Evolutionary conservation across 495 filamentous ascomycete species (phyloP), one percentile per base, ranked within the genome.

Genomic region (Echria macrotheca): DNA sequence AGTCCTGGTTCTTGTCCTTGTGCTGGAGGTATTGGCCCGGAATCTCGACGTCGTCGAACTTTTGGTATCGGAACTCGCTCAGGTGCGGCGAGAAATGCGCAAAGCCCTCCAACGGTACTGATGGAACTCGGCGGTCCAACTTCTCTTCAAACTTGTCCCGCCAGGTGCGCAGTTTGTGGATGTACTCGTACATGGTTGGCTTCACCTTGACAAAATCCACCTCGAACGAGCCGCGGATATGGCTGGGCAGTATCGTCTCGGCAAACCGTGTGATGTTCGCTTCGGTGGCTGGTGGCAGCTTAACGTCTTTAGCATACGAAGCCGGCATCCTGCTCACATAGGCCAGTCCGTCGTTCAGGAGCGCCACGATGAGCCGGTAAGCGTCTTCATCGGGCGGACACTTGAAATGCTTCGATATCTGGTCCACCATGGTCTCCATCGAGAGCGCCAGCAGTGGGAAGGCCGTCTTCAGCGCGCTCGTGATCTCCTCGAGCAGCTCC

Each of bases 361-460:
- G 78, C 11, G 94, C 94, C 23, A 96, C 90, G 48, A 99, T 97
- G n/a, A 99, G 75, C 14, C 94, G 81, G 64, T 96, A 97, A 5
- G 94, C 94, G 69, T 99, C 94, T 61, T 99, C 94, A 57, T 99
- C 94, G 0, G 91, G 91, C 22, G 91, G 91, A 60, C 91, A 96
- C 64, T 96, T 97, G 79, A 97, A 97, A 67, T 97, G 84, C 75
- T 96, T 96, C 66, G 87, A 82, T 54, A 97, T 96, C 68, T 96
- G 89, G 60, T 99, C 94, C 24, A 96, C 89, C 91, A 99, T 97
- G 1, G 91, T 94, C 70, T 99, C 94, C 91, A 99, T 96, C 2
- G 93, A 97, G 26, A 96, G 71, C 3, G 93, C 91, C 51, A 99
- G 82, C 31, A 99, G 74, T 15, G 94, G 94, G 71, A 96, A 97